Percentiles rank a stretch among this genome's conserved stretches.
These are phyloP conservation scores for Xylaria sp. DNA, from an alignment of 2,329 filamentous ascomycete genomes.

Conservation along the genomic window DNA sequence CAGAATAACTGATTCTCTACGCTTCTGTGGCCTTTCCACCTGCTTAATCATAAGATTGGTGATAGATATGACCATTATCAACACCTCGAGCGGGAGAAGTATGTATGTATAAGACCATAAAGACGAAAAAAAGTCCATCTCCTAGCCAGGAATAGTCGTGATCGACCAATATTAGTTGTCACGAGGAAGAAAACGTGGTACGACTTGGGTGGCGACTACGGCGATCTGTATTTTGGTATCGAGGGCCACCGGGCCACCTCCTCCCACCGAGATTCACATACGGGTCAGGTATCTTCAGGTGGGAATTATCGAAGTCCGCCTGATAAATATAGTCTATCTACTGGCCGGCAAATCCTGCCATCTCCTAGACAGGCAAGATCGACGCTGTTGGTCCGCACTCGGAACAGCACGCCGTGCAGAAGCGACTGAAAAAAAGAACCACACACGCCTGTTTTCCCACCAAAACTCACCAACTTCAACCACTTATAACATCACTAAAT, in stretches of 20 bases:
- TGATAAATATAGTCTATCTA: slow-evolving; percentile 12
- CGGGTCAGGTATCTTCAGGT: slow-evolving; percentile 34
- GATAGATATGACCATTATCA: slow-evolving; percentile 23
- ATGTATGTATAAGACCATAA: slow-evolving; percentile 26
- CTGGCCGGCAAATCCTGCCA: slow-evolving; percentile 30
- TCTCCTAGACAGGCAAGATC: slow-evolving; percentile 42
- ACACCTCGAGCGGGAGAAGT: slow-evolving; percentile 22
- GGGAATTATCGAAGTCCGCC: slow-evolving; percentile 14
- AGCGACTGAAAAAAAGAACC: too few relatives aligned
- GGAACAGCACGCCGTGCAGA: slow-evolving; percentile 8
- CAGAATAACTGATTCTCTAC: slow-evolving; percentile 3
- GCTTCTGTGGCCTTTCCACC: slow-evolving; percentile 8
- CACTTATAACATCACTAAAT: too few relatives aligned
- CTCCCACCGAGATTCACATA: slow-evolving; percentile 38
- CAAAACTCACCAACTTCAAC: too few relatives aligned
- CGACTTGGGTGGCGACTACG: slow-evolving; percentile 35
- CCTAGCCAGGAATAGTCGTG: slow-evolving; percentile 33
- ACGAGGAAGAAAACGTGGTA: slow-evolving; percentile 41
- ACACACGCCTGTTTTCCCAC: too few relatives aligned
- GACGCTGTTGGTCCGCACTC: slow-evolving; percentile 38
- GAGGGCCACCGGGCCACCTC: slow-evolving; percentile 24
- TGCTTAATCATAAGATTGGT: slow-evolving; percentile 6
- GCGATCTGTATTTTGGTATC: slow-evolving; percentile 36
- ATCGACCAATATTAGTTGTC: slow-evolving; percentile 41
- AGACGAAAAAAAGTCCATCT: slow-evolving; percentile 32